Base-by-base conservation (phyloP, 75 land plant species). In the Selaginella tamariscina region DNA sequence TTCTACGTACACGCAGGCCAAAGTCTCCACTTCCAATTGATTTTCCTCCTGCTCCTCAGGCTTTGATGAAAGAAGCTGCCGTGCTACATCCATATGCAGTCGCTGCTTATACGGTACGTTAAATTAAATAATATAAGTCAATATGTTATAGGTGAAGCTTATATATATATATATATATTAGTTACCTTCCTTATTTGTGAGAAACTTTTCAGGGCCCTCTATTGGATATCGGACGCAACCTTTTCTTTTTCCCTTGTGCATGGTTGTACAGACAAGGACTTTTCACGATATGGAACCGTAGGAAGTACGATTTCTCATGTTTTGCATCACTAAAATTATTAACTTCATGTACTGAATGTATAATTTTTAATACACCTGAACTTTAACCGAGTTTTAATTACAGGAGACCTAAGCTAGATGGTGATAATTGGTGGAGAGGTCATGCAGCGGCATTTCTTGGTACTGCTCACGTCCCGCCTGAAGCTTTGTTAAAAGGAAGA, bases 341-440 rank as follows among this genome's bases (percentile, higher is more conserved):
- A n/a, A n/a, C n/a, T n/a, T n/a, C n/a, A n/a, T n/a, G n/a, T n/a
- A n/a, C n/a, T n/a, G n/a, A n/a, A n/a, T n/a, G n/a, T n/a, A n/a
- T n/a, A n/a, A n/a, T n/a, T n/a, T n/a, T n/a, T n/a, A n/a, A n/a
- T n/a, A n/a, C n/a, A n/a, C n/a, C n/a, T n/a, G n/a, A n/a, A n/a
- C n/a, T n/a, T n/a, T n/a, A n/a, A n/a, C n/a, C n/a, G n/a, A n/a
- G n/a, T n/a, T n/a, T n/a, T n/a, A n/a, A 18, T 31, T 26, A 18
- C 30, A 91, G 95, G 85, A 65, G 84, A 9, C 97, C 95, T 39
- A 32, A 56, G 2, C 81, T 91, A 49, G 78, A 88, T 68, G 97
- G 97, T 64, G 97, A 88, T 71, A 91, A 91, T 67, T 91, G 94
- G 94, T 91, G 93, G 86, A 81, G 97, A 49, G 97, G 97, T 54